A percentile compares a stretch with the other conserved stretches of the same genome.
Evolutionary conservation across 805 yeast genomes (phyloP).

Genomic region (Schwanniomyces vanrijiae): DNA sequence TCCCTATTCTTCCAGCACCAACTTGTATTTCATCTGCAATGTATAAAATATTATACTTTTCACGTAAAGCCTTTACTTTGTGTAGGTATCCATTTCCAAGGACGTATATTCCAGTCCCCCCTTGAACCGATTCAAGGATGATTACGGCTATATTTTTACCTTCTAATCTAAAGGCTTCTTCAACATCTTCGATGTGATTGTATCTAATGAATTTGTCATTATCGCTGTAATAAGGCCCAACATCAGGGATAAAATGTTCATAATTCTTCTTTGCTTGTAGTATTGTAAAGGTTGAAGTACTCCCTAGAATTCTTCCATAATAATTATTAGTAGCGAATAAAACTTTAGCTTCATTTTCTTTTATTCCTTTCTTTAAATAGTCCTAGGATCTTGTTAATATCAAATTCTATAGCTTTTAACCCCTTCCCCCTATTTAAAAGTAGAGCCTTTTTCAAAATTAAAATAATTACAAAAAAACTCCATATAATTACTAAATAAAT

Average conservation of each 20-base stretch:
- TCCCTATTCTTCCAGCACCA: conserved; percentile 5
- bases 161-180: conserved; percentile 1
- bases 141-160: conserved; percentile 3
- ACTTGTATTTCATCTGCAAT: conserved; percentile 1
- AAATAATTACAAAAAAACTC: conserved; percentile 3
- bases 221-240: conserved; percentile 1
- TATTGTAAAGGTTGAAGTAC: conserved; percentile 1
- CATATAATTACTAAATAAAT: conserved; percentile 1
- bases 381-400: background rate
- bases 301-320: conserved; percentile 3
- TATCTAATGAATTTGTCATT: background rate
- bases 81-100: background rate
- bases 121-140: conserved; percentile 4
- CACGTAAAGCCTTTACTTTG: background rate
- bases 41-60: background rate
- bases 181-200: conserved; percentile 3
- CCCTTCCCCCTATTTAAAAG: conserved; percentile 3
- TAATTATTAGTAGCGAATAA: conserved; percentile 2
- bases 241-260: conserved; percentile 2
- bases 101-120: conserved; percentile 2
- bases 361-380: background rate
- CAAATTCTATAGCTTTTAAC: conserved; percentile 2
- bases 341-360: conserved; percentile 1
- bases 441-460: conserved; percentile 2
- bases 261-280: background rate